A percentile compares a stretch with the other conserved stretches of the same genome.
Evolutionary conservation across 306 rosid species (phyloP).

Genomic region (Rubus parviflorus): DNA sequence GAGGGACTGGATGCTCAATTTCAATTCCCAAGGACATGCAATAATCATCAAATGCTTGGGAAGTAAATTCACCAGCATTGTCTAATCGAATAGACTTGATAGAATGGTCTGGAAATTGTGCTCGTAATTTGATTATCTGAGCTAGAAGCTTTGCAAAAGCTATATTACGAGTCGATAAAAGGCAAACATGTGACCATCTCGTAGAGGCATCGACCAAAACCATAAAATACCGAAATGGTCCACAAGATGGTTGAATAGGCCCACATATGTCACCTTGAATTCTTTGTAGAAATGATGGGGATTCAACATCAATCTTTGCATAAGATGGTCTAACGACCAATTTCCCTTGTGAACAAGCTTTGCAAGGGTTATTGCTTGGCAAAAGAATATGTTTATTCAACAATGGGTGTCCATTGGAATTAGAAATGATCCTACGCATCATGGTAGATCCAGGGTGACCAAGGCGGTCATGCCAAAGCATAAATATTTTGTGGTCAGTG

Average conservation of each 20-base stretch:
- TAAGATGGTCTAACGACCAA: background rate
- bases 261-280: too few species aligned
- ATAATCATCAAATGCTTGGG: slow-evolving; percentile 3
- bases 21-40: background rate
- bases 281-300: too few species aligned
- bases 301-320: too few species aligned
- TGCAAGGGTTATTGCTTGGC: background rate
- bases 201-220: too few species aligned
- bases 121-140: background rate
- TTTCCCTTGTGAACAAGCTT: background rate
- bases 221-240: too few species aligned
- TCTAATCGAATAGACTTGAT: slow-evolving; percentile 4
- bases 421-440: too few species aligned
- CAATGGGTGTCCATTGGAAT: too few species aligned
- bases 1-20: slow-evolving; percentile 6
- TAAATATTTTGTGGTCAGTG: background rate
- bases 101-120: background rate
- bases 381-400: background rate
- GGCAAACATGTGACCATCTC: too few species aligned
- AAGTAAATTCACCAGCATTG: slow-evolving; percentile 11
- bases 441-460: too few species aligned
- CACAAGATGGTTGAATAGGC: too few species aligned
- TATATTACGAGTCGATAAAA: background rate
- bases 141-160: background rate
- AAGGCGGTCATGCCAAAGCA: background rate